A percentile compares a stretch with the other conserved stretches of the same genome.
Evolutionary conservation across 2,329 filamentous ascomycete species (phyloP).

Genomic region (Ceratocystis papillata): DNA sequence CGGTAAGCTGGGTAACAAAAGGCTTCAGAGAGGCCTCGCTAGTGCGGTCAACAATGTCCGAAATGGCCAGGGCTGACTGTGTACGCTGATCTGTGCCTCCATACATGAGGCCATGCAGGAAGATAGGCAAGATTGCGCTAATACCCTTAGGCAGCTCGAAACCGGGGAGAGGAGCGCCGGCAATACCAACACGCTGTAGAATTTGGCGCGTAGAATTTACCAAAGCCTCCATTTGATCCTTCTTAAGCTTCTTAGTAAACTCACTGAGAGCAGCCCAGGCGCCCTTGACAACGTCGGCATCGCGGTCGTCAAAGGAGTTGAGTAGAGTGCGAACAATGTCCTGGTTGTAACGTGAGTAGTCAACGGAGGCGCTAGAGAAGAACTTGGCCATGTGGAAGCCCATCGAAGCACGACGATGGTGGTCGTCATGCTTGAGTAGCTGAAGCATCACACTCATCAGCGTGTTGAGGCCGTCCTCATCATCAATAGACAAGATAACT

Average conservation of each 20-base stretch:
- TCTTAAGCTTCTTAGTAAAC: conserved; percentile 79
- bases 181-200: conserved; percentile 76
- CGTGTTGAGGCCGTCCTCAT: conserved; percentile 89
- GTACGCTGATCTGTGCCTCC: conserved; percentile 85
- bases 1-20: conserved; percentile 95
- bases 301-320: conserved; percentile 82
- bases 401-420: conserved; percentile 67
- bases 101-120: conserved; percentile 96
- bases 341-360: conserved; percentile 92
- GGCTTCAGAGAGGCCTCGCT: conserved; percentile 79
- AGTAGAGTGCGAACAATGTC: conserved; percentile 86
- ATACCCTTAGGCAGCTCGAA: conserved; percentile 94
- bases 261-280: conserved; percentile 79
- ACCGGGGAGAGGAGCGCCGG: conserved; percentile 73
- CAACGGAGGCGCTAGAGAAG: conserved; percentile 67
- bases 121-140: conserved; percentile 89
- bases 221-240: conserved; percentile 95
- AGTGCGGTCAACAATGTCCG: conserved; percentile 88
- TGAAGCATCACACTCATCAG: conserved; percentile 87
- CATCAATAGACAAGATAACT: conserved; percentile 84
- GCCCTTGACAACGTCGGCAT: conserved; percentile 73
- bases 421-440: conserved; percentile 85
- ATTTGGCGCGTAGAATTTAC: conserved; percentile 78
- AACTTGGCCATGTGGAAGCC: conserved; percentile 75
- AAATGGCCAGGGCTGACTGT: conserved; percentile 83